phyloP scores from a whole-genome alignment of 495 filamentous ascomycete species.

The Neurospora africana region DNA sequence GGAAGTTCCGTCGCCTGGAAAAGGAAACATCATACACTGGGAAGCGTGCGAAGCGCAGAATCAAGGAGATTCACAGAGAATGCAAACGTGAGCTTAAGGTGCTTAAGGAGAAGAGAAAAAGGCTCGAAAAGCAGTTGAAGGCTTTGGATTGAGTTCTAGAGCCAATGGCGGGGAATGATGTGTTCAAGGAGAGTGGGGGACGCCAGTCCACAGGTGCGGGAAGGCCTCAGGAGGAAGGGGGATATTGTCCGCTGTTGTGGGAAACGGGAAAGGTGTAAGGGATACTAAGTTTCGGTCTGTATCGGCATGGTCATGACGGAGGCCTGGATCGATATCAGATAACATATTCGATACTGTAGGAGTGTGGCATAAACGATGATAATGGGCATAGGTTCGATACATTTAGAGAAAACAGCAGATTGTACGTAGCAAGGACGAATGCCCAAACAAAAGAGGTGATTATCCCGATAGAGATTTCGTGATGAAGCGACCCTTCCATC shows the following conservation, averaged over 20 bases:
- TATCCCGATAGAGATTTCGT: not conserved
- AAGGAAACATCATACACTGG: not conserved
- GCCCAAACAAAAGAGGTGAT: not conserved
- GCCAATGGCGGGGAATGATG: not conserved
- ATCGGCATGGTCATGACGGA: not conserved
- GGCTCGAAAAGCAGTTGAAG: not conserved
- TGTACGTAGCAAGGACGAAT: not conserved
- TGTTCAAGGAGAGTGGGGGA: not conserved
- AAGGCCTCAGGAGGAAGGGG: not conserved
- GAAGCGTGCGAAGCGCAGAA: not conserved
- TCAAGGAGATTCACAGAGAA: not conserved
- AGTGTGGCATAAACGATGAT: not conserved
- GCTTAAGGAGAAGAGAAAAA: not conserved
- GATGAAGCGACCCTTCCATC: not conserved
- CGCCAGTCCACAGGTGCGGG: not conserved
- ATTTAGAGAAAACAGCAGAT: not conserved
- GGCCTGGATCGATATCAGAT: not conserved
- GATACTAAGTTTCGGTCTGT: not conserved
- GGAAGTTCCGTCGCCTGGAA: not conserved
- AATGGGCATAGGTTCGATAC: not conserved
- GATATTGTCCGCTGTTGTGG: not conserved
- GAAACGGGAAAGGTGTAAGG: not conserved
- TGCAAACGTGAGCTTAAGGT: not conserved
- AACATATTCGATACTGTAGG: not conserved
- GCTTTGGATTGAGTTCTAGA: not conserved